Percentiles rank a stretch among this genome's conserved stretches.
These are phyloP conservation scores for Astrothelium subdiscretum DNA, from an alignment of 495 filamentous ascomycete genomes.

Conservation along the genomic window DNA sequence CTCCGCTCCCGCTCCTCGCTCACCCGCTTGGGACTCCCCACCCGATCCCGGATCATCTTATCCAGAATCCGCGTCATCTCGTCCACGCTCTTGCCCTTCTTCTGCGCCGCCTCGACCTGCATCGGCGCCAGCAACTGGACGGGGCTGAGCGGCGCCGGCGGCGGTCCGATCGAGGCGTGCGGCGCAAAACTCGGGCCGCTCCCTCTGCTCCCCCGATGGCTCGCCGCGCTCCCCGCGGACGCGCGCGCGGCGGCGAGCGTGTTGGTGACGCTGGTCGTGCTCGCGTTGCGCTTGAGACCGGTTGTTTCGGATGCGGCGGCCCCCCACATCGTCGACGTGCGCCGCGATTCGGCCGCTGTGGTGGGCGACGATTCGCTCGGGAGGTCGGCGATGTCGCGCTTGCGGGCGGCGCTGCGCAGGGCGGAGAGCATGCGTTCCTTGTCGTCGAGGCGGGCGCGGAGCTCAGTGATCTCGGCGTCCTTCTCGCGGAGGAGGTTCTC, in stretches of 20 bases:
- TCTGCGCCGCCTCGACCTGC: slow-evolving; percentile 28
- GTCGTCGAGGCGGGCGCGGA: slow-evolving; percentile 82
- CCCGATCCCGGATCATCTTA: slow-evolving; percentile 84
- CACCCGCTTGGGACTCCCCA: slow-evolving; percentile 48
- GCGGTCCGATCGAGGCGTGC: slow-evolving; percentile 2
- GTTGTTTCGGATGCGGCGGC: not conserved
- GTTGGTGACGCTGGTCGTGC: not conserved
- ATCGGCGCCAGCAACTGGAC: slow-evolving; percentile 6
- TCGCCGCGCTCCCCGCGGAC: not conserved
- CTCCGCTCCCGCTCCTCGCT: not conserved
- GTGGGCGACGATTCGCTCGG: not conserved
- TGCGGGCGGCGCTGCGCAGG: slow-evolving; percentile 72
- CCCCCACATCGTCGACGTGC: not conserved
- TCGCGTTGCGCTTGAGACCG: not conserved
- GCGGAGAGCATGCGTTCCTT: slow-evolving; percentile 91
- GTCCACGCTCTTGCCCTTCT: slow-evolving; percentile 51
- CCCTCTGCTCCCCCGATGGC: not conserved
- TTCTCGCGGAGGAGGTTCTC: slow-evolving; percentile 68
- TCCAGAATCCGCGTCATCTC: slow-evolving; percentile 85
- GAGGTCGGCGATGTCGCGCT: slow-evolving; percentile 68
- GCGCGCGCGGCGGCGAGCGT: not conserved
- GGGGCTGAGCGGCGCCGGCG: slow-evolving; percentile 2
- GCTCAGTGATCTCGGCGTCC: slow-evolving; percentile 84
- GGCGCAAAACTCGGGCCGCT: not conserved
- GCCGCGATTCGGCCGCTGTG: not conserved